phyloP scores from a whole-genome alignment of 2,329 filamentous ascomycete species.

The Polytolypa hystricis region DNA sequence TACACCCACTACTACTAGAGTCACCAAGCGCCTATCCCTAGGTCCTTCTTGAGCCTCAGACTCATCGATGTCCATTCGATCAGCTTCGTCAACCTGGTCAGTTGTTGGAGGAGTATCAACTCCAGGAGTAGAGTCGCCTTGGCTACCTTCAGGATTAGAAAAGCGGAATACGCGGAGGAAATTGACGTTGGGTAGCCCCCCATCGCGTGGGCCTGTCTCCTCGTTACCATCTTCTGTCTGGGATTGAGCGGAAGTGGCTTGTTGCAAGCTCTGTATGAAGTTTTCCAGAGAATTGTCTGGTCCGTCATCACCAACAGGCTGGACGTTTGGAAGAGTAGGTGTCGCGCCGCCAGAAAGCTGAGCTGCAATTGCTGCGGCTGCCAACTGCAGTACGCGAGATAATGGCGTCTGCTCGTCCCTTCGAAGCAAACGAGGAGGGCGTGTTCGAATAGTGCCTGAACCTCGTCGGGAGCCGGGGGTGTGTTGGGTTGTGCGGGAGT shows the following conservation, averaged over 20 bases:
- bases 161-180: conserved; percentile 61
- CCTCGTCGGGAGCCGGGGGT: conserved; percentile 27
- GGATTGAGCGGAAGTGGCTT: conserved; percentile 47
- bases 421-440: conserved; percentile 42
- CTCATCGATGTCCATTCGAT: conserved; percentile 31
- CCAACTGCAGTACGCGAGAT: conserved; percentile 51
- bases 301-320: conserved; percentile 43
- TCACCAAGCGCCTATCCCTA: conserved; percentile 49
- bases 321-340: conserved; percentile 44
- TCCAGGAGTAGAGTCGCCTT: conserved; percentile 14
- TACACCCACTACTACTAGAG: conserved; percentile 59
- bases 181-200: conserved; percentile 47
- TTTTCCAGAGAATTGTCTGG: conserved; percentile 53
- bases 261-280: conserved; percentile 52
- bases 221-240: conserved; percentile 21
- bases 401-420: conserved; percentile 53
- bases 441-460: conserved; percentile 37
- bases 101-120: conserved; percentile 18
- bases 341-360: conserved; percentile 52
- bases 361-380: conserved; percentile 53
- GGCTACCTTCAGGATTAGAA: conserved; percentile 38
- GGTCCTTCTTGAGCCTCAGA: conserved; percentile 23
- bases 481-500: conserved; percentile 19
- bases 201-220: conserved; percentile 27
- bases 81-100: conserved; percentile 16